These are phyloP conservation scores for Colletotrichum cordylinicola DNA, from an alignment of 2,329 filamentous ascomycete species.

Conservation along the genomic window DNA sequence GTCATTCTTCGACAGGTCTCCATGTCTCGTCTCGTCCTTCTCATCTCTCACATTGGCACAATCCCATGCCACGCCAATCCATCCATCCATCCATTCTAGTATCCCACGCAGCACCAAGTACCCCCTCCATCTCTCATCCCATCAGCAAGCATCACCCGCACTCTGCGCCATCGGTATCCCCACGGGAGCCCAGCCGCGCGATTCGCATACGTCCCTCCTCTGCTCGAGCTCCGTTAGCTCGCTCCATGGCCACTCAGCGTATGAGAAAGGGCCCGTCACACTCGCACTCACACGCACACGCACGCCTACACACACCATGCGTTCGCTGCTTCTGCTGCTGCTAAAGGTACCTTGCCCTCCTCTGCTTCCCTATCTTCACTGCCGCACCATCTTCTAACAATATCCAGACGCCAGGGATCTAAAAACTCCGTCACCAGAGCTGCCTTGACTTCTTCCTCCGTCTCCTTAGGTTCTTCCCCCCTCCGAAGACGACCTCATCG, in stretches of 20 bases:
- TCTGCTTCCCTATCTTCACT: background rate
- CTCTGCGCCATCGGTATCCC: background rate
- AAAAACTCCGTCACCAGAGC: background rate
- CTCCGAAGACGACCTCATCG: background rate
- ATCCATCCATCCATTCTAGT: background rate
- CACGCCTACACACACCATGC: background rate
- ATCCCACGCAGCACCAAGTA: background rate
- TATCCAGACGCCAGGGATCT: background rate
- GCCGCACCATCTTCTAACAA: background rate
- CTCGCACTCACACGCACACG: background rate
- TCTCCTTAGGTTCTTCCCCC: background rate
- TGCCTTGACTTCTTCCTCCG: background rate
- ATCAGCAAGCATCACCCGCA: background rate
- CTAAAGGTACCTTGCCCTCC: background rate
- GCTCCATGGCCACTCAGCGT: background rate
- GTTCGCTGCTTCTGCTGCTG: background rate
- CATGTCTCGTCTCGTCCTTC: background rate
- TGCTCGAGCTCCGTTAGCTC: background rate
- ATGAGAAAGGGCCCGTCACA: background rate
- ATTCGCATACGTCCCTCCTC: background rate
- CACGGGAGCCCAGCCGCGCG: background rate
- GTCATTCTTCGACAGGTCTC: background rate
- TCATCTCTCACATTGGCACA: slow-evolving; percentile 9
- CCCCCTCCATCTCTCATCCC: background rate
- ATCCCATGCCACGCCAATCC: background rate